Percentiles rank a stretch among this genome's conserved stretches.
These are phyloP conservation scores for Ustilago xerochloae DNA, from an alignment of 1,284 basidiomycete genomes.

Conservation along the genomic window DNA sequence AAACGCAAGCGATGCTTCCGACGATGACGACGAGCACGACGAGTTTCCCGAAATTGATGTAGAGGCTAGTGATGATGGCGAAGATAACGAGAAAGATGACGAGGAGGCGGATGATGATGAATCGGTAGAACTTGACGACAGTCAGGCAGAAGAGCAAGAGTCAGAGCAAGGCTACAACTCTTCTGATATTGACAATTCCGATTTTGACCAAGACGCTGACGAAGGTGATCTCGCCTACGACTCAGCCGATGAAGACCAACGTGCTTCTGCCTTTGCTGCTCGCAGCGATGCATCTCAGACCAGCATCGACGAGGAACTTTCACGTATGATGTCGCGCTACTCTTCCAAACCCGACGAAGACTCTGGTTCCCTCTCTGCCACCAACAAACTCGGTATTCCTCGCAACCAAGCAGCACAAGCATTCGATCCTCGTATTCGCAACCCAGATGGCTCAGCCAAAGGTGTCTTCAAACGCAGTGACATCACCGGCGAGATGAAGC, in stretches of 20 bases:
- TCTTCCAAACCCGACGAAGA: slow-evolving; percentile 69
- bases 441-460: slow-evolving; percentile 67
- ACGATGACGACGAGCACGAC: slow-evolving; percentile 63
- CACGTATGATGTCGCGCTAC: slow-evolving; percentile 63
- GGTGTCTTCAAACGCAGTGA: slow-evolving; percentile 74
- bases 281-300: slow-evolving; percentile 46
- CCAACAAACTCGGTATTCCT: slow-evolving; percentile 65
- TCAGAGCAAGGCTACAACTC: slow-evolving; percentile 45
- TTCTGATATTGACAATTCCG: slow-evolving; percentile 37
- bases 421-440: slow-evolving; percentile 75
- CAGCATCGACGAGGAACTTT: slow-evolving; percentile 55
- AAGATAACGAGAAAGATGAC: slow-evolving; percentile 47
- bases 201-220: slow-evolving; percentile 22
- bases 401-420: slow-evolving; percentile 69
- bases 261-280: slow-evolving; percentile 44
- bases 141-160: slow-evolving; percentile 31
- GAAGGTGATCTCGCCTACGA: slow-evolving; percentile 48
- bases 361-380: slow-evolving; percentile 44
- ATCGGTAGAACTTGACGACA: slow-evolving; percentile 27
- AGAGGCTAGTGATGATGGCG: slow-evolving; percentile 63
- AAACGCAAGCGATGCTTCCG: slow-evolving; percentile 22
- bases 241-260: slow-evolving; percentile 55
- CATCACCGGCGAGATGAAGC: slow-evolving; percentile 87
- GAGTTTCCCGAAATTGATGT: slow-evolving; percentile 71
- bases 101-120: slow-evolving; percentile 55